Evolutionary conservation across 139 green algal genomes (phyloP).

Genomic region (Closterium sp.): DNA sequence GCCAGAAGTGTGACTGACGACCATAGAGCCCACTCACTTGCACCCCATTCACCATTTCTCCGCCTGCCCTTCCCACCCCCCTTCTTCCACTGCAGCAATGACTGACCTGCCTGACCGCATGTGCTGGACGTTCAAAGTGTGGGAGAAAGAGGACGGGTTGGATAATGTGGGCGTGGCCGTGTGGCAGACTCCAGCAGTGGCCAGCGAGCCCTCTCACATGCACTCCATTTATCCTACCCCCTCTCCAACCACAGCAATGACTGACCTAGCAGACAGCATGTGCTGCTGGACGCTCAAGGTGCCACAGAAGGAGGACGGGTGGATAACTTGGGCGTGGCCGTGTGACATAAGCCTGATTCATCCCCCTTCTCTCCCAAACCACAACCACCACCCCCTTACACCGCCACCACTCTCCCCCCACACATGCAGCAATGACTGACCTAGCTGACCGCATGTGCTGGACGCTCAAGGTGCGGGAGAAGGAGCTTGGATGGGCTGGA

Average conservation of each 20-base stretch:
- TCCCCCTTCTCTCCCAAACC: background rate
- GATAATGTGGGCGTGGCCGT: background rate
- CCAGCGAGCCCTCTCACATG: too few relatives aligned
- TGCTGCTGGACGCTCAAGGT: slow-evolving; percentile 27
- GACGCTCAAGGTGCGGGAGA: background rate
- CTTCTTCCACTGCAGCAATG: too few relatives aligned
- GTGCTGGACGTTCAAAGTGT: too few relatives aligned
- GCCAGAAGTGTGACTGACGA: too few relatives aligned
- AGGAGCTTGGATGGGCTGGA: slow-evolving; percentile 1
- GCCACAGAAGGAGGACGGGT: background rate
- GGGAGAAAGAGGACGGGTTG: background rate
- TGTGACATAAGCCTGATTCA: slow-evolving; percentile 27
- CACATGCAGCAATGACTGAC: slow-evolving; percentile 1
- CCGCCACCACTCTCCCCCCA: background rate
- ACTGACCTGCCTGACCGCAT: too few relatives aligned
- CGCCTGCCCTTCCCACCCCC: too few relatives aligned
- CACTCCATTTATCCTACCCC: too few relatives aligned
- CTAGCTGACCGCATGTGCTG: slow-evolving; percentile 18
- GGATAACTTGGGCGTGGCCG: slow-evolving; percentile 1
- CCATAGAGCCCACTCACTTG: too few relatives aligned
- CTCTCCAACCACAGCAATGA: background rate
- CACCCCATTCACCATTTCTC: too few relatives aligned
- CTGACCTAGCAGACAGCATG: background rate
- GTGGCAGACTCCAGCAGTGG: background rate
- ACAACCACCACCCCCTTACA: background rate